phyloP scores from a whole-genome alignment of 2,329 filamentous ascomycete species.

The Neonectria sp. region DNA sequence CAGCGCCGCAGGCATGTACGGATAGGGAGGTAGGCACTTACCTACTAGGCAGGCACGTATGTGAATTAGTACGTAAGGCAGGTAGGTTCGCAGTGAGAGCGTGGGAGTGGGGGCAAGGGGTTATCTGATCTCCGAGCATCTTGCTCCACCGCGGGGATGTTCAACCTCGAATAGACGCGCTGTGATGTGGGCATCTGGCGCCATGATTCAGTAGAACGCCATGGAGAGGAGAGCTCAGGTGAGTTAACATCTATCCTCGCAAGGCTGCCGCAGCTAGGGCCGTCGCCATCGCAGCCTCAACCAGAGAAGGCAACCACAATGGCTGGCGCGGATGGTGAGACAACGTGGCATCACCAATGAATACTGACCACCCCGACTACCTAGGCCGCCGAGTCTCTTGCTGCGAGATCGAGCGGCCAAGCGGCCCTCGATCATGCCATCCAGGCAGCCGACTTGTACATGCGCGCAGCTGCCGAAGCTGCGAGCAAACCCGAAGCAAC shows the following conservation, averaged over 20 bases:
- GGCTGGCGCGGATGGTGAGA: not conserved
- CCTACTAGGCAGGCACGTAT: not conserved
- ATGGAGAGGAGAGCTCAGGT: conserved; percentile 59
- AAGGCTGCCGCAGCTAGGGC: not conserved
- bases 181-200: conserved; percentile 33
- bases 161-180: conserved; percentile 23
- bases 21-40: not conserved
- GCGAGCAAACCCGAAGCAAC: conserved; percentile 74
- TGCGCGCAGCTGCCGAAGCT: conserved; percentile 79
- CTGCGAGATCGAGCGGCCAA: conserved; percentile 53
- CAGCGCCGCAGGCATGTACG: conserved; percentile 6
- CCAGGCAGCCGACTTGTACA: conserved; percentile 83
- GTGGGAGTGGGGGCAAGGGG: conserved; percentile 22
- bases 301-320: not conserved
- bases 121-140: conserved; percentile 26
- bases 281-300: not conserved
- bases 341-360: not conserved
- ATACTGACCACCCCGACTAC: not conserved
- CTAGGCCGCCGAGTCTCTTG: conserved; percentile 57
- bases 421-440: conserved; percentile 84
- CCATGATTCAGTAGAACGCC: conserved; percentile 44
- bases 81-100: not conserved
- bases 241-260: conserved; percentile 28
- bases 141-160: conserved; percentile 23
- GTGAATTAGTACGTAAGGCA: not conserved